Conservation (phyloP, 495 filamentous ascomycete species). For the Bombardia bombarda region DNA sequence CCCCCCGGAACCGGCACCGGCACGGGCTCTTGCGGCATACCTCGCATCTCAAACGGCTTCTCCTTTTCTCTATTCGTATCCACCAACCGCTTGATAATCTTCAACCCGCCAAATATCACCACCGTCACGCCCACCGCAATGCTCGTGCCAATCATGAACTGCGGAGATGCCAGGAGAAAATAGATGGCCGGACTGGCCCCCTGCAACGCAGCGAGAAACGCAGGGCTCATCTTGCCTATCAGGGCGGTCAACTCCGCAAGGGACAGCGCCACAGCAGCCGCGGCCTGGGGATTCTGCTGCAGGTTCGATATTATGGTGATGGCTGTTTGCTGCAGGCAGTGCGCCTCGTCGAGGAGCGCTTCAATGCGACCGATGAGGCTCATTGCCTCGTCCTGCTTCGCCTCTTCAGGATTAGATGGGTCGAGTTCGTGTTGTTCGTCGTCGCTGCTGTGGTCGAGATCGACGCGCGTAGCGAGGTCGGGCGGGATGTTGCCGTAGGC, state of each 20-base stretch:
- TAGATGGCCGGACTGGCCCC: slow-evolving; percentile 74
- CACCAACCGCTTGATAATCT: slow-evolving; percentile 82
- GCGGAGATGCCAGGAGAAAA: slow-evolving; percentile 76
- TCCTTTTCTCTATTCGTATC: slow-evolving; percentile 39
- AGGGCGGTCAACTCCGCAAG: slow-evolving; percentile 85
- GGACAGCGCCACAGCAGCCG: slow-evolving; percentile 88
- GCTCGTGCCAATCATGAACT: slow-evolving; percentile 88
- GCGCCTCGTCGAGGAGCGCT: slow-evolving; percentile 67
- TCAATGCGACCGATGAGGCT: slow-evolving; percentile 62
- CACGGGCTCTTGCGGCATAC: not conserved
- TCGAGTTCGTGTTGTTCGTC: slow-evolving; percentile 5
- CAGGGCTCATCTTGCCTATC: slow-evolving; percentile 75
- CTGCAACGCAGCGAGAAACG: slow-evolving; percentile 66
- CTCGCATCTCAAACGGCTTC: slow-evolving; percentile 47
- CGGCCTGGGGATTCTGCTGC: slow-evolving; percentile 84
- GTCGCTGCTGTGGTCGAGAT: slow-evolving; percentile 28
- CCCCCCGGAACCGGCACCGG: not conserved
- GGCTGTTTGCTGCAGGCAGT: slow-evolving; percentile 81
- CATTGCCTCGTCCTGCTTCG: slow-evolving; percentile 55
- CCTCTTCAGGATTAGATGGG: slow-evolving; percentile 49
- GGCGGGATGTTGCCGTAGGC: slow-evolving; percentile 72
- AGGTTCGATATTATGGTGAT: slow-evolving; percentile 76
- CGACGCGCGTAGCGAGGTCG: slow-evolving; percentile 33
- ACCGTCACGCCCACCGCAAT: slow-evolving; percentile 84
- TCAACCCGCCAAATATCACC: slow-evolving; percentile 91